Conservation (phyloP, 768 basidiomycete genomes). For the Suillus subalutaceus region DNA sequence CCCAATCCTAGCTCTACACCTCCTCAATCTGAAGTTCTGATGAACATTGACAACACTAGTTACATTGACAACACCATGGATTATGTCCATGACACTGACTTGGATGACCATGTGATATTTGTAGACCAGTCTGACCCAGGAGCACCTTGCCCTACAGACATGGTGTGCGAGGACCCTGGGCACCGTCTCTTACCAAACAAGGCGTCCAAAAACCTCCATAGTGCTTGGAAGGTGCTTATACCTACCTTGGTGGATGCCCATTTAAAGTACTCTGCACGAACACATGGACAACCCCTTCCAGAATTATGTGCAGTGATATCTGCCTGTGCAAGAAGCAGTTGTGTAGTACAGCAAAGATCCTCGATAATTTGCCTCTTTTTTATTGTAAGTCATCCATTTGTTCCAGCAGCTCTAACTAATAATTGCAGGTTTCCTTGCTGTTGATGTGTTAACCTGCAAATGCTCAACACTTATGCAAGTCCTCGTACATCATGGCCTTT, state of each 20-base stretch:
- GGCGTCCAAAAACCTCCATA: too few relatives aligned
- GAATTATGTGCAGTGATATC: not conserved
- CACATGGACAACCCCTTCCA: not conserved
- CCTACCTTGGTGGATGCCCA: not conserved
- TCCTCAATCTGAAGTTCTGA: not conserved
- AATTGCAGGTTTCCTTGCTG: constrained; percentile 18
- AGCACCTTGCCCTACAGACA: not conserved
- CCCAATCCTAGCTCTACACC: not conserved
- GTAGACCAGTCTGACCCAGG: not conserved
- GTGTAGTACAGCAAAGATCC: not conserved
- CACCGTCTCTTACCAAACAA: not conserved
- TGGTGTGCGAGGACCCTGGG: not conserved
- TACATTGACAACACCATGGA: not conserved
- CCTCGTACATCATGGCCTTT: constrained; percentile 35
- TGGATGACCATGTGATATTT: not conserved
- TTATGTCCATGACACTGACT: not conserved
- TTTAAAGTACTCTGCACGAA: not conserved
- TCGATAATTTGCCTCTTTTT: constrained; percentile 9
- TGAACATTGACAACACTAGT: not conserved
- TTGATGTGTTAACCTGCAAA: constrained; percentile 20
- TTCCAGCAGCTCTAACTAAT: not conserved
- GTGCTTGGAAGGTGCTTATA: constrained; percentile 10
- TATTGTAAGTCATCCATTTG: constrained; percentile 6
- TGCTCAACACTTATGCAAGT: constrained; percentile 24
- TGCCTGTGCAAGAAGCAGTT: not conserved